phyloP scores from a whole-genome alignment of 306 rosid genomes.

The Hylodesmum podocarpum region DNA sequence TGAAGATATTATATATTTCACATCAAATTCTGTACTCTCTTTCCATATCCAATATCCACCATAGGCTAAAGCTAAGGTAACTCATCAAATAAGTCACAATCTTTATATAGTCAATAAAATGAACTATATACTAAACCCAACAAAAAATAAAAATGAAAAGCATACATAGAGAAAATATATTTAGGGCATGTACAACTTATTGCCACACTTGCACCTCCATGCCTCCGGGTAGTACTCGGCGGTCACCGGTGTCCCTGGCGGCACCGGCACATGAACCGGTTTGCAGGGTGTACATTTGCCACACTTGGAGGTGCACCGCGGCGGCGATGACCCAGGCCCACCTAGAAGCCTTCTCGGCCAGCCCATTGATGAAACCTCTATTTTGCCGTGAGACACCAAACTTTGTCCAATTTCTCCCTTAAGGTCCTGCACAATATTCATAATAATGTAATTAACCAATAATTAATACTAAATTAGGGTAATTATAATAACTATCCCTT shows the following conservation, averaged over 20 bases:
- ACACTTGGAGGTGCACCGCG: slow-evolving; percentile 76
- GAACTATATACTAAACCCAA: slow-evolving; percentile 18
- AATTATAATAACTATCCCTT: background rate
- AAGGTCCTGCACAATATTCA: slow-evolving; percentile 12
- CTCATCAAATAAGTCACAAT: slow-evolving; percentile 18
- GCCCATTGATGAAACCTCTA: background rate
- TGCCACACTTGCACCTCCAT: slow-evolving; percentile 99
- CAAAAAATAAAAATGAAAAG: slow-evolving; percentile 25
- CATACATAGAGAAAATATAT: slow-evolving; percentile 10
- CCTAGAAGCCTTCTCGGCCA: slow-evolving; percentile 58
- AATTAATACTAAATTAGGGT: background rate
- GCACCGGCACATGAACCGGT: slow-evolving; percentile 88
- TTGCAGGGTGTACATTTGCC: slow-evolving; percentile 77
- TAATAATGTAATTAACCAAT: background rate
- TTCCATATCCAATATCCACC: slow-evolving; percentile 30
- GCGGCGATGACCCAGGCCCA: slow-evolving; percentile 84
- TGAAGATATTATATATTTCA: slow-evolving; percentile 28
- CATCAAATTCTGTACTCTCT: slow-evolving; percentile 19
- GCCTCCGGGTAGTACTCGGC: slow-evolving; percentile 93
- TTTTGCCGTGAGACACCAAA: background rate
- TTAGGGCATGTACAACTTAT: slow-evolving; percentile 89
- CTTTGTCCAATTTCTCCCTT: slow-evolving; percentile 16
- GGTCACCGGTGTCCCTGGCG: slow-evolving; percentile 85
- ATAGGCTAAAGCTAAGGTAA: slow-evolving; percentile 27
- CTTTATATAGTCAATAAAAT: slow-evolving; percentile 21